A percentile compares a stretch with the other conserved stretches of the same genome.
phyloP scores from a whole-genome alignment of 495 filamentous ascomycete genomes.

The Penicillium diatomitis region DNA sequence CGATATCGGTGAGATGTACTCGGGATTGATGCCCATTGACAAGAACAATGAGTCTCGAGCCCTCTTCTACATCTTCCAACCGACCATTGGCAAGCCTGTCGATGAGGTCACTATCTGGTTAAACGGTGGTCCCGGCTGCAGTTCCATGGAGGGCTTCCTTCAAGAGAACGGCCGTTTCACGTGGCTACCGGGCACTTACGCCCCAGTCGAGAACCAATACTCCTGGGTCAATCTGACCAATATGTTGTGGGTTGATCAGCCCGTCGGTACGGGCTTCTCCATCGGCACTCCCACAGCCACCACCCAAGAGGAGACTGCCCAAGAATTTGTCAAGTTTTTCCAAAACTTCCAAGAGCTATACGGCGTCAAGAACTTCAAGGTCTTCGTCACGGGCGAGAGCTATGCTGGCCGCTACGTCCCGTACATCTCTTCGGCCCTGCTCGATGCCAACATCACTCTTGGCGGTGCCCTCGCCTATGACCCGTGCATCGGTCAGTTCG shows the following conservation, averaged over 20 bases:
- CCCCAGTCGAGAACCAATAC: conserved; percentile 52
- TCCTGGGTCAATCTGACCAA: conserved; percentile 61
- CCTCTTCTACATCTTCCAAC: conserved; percentile 46
- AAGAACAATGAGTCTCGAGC: conserved; percentile 39
- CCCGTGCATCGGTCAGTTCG: conserved; percentile 34
- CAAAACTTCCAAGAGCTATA: conserved; percentile 55
- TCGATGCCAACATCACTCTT: conserved; percentile 42
- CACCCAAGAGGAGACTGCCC: conserved; percentile 45
- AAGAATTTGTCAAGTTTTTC: conserved; percentile 54
- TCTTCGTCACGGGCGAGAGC: conserved; percentile 54
- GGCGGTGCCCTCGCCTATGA: conserved; percentile 35
- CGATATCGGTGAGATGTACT: conserved; percentile 68
- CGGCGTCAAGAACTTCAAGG: conserved; percentile 49
- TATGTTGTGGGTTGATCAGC: conserved; percentile 51
- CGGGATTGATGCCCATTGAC: conserved; percentile 62
- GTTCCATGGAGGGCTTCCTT: conserved; percentile 56
- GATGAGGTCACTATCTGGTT: conserved; percentile 69
- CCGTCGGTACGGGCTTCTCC: conserved; percentile 49
- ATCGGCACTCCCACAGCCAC: conserved; percentile 45
- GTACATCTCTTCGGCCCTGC: conserved; percentile 44
- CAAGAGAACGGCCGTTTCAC: conserved; percentile 58
- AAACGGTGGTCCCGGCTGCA: conserved; percentile 62
- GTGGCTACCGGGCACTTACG: conserved; percentile 52
- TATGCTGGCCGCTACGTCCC: conserved; percentile 50
- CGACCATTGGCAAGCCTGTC: conserved; percentile 36